Base-by-base conservation (phyloP, 1,284 basidiomycete species). In the Malassezia obtusa region DNA sequence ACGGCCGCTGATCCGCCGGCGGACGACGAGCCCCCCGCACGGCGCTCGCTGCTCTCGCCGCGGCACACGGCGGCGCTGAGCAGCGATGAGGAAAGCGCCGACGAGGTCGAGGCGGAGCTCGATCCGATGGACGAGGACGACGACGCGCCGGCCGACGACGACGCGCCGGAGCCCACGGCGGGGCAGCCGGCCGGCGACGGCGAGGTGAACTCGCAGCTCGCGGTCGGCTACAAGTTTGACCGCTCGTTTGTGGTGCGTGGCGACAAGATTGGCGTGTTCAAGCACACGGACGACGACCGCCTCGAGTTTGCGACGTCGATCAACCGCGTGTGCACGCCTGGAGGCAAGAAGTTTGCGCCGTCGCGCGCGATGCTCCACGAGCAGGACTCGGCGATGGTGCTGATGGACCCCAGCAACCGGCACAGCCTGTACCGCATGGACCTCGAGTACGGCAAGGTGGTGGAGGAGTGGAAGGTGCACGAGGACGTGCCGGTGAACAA, bases 381-480 rank as follows among this genome's bases (percentile, higher is more conserved):
- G 67, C 89, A 94, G 81, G 94, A 98, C 75, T 81, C 83, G 32
- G 88, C 89, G 76, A 91, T 99, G 89, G 79, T 99, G 49, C 74
- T 99, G 54, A 87, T 89, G 81, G 87, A 95, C 70, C 84, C 88
- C 1, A 72, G 76, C 32, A 84, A 90, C 49, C 82, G 84, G n/a
- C 83, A 90, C 66, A 84, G 89, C 0, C 77, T 99, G 32, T 96
- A 84, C 77, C 84, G 80, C 62, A 84, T 98, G 81, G 94, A 98
- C 75, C 82, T 98, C 59, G 89, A 92, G 75, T 84, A 85, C 39
- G 94, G 90, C 45, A 94, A 96, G 77, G 84, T 99, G 36, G 89
- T 98, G 8, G 94, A 99, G 70, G 92, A 98, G 75, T 96, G 90
- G 91, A 92, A 91, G 74, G 84, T 98, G 15, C 85, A 91, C 69